Conservation (phyloP, 139 green algal species). For the Ettlia oleoabundans region DNA sequence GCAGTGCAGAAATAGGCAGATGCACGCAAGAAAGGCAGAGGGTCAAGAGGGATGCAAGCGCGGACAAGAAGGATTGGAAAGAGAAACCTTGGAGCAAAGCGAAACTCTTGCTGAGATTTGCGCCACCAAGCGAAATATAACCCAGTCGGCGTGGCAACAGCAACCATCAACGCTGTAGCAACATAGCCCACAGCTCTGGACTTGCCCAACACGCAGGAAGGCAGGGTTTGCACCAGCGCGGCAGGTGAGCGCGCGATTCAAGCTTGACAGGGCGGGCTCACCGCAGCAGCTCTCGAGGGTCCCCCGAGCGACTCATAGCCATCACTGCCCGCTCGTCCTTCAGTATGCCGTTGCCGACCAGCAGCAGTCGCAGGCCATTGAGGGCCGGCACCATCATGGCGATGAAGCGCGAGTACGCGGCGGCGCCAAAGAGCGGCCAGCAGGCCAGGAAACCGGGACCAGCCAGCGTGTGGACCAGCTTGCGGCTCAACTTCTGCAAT, state of each 20-base stretch:
- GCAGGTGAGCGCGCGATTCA: too few relatives aligned
- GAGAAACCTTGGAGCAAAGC: too few relatives aligned
- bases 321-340: slow-evolving; percentile 74
- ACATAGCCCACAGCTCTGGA: too few relatives aligned
- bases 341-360: slow-evolving; percentile 60
- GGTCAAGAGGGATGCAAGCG: neutral
- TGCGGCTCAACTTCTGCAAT: slow-evolving; percentile 86
- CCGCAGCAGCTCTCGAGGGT: slow-evolving; percentile 41
- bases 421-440: slow-evolving; percentile 88
- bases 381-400: slow-evolving; percentile 72
- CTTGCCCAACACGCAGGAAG: too few relatives aligned
- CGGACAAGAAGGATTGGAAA: too few relatives aligned
- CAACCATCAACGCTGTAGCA: too few relatives aligned
- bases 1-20: neutral
- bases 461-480: slow-evolving; percentile 92
- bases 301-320: slow-evolving; percentile 69
- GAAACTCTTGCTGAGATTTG: too few relatives aligned
- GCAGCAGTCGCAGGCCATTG: slow-evolving; percentile 56
- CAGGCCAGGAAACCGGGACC: slow-evolving; percentile 86
- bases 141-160: too few relatives aligned
- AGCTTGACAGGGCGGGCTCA: neutral
- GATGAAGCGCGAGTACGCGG: slow-evolving; percentile 56
- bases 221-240: too few relatives aligned
- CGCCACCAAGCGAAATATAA: too few relatives aligned
- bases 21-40: neutral